Evolutionary conservation across 2,329 filamentous ascomycete species (phyloP).

Genomic region (Raffaelea ambrosiae): DNA sequence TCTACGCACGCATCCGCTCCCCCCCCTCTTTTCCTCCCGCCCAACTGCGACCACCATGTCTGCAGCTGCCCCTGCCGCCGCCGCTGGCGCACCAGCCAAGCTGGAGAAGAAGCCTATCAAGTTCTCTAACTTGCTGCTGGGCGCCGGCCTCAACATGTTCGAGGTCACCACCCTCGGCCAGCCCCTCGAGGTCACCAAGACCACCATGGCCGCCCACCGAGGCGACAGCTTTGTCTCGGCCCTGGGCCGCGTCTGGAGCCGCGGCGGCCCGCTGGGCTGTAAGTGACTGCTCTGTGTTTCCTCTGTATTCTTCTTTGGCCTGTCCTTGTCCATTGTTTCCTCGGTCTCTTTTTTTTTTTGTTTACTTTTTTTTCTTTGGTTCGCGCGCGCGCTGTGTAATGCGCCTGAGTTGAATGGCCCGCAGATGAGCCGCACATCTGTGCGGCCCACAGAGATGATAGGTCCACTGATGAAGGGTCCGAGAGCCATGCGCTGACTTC

Average conservation of each 20-base stretch:
- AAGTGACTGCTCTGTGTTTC: slow-evolving; percentile 37
- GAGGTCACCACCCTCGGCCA: slow-evolving; percentile 64
- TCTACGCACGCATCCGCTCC: background rate
- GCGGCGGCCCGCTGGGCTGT: slow-evolving; percentile 93
- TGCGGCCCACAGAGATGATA: too few relatives aligned
- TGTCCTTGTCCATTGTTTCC: background rate
- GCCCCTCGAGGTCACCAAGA: slow-evolving; percentile 98
- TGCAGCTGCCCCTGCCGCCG: slow-evolving; percentile 43
- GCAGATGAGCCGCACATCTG: too few relatives aligned
- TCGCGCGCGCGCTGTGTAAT: too few relatives aligned
- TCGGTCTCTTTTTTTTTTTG: background rate
- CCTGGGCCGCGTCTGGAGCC: slow-evolving; percentile 81
- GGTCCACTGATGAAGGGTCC: too few relatives aligned
- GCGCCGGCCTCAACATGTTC: slow-evolving; percentile 91
- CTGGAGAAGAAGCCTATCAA: slow-evolving; percentile 99
- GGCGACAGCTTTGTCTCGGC: slow-evolving; percentile 76
- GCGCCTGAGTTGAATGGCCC: too few relatives aligned
- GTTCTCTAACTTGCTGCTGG: slow-evolving; percentile 96
- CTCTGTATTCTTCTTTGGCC: background rate
- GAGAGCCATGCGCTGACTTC: background rate
- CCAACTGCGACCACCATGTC: slow-evolving; percentile 46
- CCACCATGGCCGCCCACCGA: slow-evolving; percentile 97
- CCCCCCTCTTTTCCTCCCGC: slow-evolving; percentile 16
- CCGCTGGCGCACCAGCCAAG: slow-evolving; percentile 40
- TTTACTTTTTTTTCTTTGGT: too few relatives aligned